A percentile compares a stretch with the other conserved stretches of the same genome.
Evolutionary conservation across 352 stramenopile species (phyloP).

Genomic region (Pilasporangium apinafurcum): DNA sequence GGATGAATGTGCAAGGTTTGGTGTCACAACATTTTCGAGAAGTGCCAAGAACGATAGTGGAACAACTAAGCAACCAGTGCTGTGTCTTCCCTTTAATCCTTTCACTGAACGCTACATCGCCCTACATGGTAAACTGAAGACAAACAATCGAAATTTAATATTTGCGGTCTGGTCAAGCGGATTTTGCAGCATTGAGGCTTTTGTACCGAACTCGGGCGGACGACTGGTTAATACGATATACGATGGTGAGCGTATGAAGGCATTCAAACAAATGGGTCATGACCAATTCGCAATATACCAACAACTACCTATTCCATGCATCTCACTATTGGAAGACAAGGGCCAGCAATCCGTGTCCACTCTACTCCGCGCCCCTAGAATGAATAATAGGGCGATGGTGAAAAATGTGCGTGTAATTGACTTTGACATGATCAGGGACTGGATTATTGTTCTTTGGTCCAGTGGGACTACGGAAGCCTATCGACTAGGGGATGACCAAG

Average conservation of each 20-base stretch:
- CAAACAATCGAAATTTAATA: slow-evolving; percentile 13
- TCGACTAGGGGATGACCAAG: slow-evolving; percentile 17
- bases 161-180: slow-evolving; percentile 32
- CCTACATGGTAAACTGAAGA: slow-evolving; percentile 12
- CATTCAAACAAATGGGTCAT: not conserved
- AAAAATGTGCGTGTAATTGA: slow-evolving; percentile 5
- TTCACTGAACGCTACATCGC: slow-evolving; percentile 20
- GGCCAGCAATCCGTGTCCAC: not conserved
- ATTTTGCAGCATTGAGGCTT: slow-evolving; percentile 27
- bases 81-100: slow-evolving; percentile 15
- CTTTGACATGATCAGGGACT: not conserved
- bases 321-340: slow-evolving; percentile 17
- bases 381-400: not conserved
- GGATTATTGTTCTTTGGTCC: slow-evolving; percentile 20
- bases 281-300: slow-evolving; percentile 21
- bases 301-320: slow-evolving; percentile 12
- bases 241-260: slow-evolving; percentile 16
- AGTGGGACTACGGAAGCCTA: slow-evolving; percentile 22
- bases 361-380: not conserved
- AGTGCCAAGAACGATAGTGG: not conserved
- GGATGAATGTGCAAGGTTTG: slow-evolving; percentile 21
- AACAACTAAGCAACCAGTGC: not conserved
- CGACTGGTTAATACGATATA: slow-evolving; percentile 14
- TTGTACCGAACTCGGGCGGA: slow-evolving; percentile 14
- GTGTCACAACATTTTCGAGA: slow-evolving; percentile 4